A percentile compares a stretch with the other conserved stretches of the same genome.
phyloP scores from a whole-genome alignment of 108 stramenopile species.

The Pseudonitzschia delicatissima region DNA sequence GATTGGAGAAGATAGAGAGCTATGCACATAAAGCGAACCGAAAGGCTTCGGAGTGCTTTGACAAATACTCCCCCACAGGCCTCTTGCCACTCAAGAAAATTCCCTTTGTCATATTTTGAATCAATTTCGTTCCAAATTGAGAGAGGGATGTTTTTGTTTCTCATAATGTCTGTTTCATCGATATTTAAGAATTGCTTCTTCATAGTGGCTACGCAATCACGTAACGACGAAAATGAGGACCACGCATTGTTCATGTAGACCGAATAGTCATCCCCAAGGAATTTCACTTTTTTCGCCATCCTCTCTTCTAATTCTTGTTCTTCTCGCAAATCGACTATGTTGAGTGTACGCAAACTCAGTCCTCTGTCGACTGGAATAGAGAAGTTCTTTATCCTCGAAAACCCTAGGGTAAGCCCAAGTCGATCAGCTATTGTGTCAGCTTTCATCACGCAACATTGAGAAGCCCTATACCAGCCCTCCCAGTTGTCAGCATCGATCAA shows the following conservation, averaged over 20 bases:
- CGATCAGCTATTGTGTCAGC: slow-evolving; percentile 77
- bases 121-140: slow-evolving; percentile 45
- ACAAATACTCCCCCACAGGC: slow-evolving; percentile 87
- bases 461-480: slow-evolving; percentile 69
- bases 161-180: background rate
- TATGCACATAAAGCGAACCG: slow-evolving; percentile 38
- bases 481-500: slow-evolving; percentile 51
- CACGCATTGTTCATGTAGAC: slow-evolving; percentile 60
- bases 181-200: background rate
- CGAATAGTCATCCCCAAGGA: slow-evolving; percentile 54
- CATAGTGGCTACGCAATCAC: slow-evolving; percentile 41
- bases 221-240: slow-evolving; percentile 67
- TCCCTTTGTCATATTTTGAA: slow-evolving; percentile 33
- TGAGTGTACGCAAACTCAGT: slow-evolving; percentile 5
- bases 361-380: slow-evolving; percentile 24
- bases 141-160: slow-evolving; percentile 10
- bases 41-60: slow-evolving; percentile 54
- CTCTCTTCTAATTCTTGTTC: slow-evolving; percentile 44
- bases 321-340: slow-evolving; percentile 38
- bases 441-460: slow-evolving; percentile 66
- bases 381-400: slow-evolving; percentile 40
- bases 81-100: slow-evolving; percentile 63
- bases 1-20: slow-evolving; percentile 53
- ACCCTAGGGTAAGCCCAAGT: slow-evolving; percentile 38
- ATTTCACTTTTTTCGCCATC: slow-evolving; percentile 37